These are phyloP conservation scores for Colletotrichum ledebouriae DNA, from an alignment of 2,329 filamentous ascomycete genomes.

Conservation along the genomic window DNA sequence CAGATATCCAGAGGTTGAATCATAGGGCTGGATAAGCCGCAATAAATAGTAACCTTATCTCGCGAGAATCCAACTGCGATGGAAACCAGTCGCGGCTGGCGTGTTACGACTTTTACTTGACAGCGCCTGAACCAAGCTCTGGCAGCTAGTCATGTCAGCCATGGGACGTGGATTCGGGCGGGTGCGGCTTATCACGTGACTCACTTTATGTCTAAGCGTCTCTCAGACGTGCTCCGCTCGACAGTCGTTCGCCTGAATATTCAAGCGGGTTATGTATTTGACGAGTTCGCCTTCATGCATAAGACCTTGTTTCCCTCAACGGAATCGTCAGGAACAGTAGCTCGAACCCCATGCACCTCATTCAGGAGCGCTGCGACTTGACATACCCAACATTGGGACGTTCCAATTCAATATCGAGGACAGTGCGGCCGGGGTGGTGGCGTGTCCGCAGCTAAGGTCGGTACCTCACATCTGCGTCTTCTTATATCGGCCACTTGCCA, in stretches of 20 bases:
- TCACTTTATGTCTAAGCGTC: not conserved
- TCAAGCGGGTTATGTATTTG: slow-evolving; percentile 39
- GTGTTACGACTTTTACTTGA: too few species aligned
- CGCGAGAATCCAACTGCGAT: too few species aligned
- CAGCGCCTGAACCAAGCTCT: too few species aligned
- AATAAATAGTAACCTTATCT: not conserved
- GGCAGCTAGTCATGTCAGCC: too few species aligned
- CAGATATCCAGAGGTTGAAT: too few species aligned
- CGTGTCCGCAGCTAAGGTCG: slow-evolving; percentile 37
- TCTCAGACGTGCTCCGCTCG: not conserved
- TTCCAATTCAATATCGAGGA: slow-evolving; percentile 27
- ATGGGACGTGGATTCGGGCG: not conserved
- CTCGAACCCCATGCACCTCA: slow-evolving; percentile 24
- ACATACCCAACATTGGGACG: slow-evolving; percentile 21
- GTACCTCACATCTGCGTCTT: slow-evolving; percentile 31
- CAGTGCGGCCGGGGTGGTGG: slow-evolving; percentile 35
- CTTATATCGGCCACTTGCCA: slow-evolving; percentile 28
- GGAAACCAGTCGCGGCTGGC: too few species aligned
- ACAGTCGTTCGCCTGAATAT: not conserved
- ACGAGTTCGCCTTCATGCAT: slow-evolving; percentile 30
- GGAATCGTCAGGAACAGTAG: slow-evolving; percentile 32
- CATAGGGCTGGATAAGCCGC: not conserved
- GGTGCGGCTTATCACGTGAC: not conserved
- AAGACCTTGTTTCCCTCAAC: slow-evolving; percentile 26
- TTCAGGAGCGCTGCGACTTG: slow-evolving; percentile 10